phyloP scores from a whole-genome alignment of 2,329 filamentous ascomycete species.

The Alternaria brassicae region DNA sequence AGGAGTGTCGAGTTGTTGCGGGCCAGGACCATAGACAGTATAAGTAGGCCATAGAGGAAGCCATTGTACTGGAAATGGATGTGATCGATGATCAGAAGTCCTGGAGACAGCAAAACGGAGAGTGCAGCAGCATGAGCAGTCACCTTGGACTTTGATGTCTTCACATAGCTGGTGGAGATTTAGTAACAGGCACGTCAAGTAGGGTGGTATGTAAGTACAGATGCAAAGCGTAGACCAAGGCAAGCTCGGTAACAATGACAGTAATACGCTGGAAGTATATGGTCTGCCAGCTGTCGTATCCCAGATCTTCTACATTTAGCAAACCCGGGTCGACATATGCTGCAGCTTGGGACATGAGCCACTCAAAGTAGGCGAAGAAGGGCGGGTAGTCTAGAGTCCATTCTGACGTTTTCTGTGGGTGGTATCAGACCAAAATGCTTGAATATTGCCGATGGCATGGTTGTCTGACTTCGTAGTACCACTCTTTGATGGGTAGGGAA shows the following conservation, averaged over 20 bases:
- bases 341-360: conserved; percentile 83
- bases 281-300: conserved; percentile 91
- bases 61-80: conserved; percentile 99
- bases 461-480: conserved; percentile 81
- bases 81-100: conserved; percentile 95
- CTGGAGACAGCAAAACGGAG: conserved; percentile 89
- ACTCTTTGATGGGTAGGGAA: conserved; percentile 83
- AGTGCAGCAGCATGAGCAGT: conserved; percentile 86
- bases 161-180: conserved; percentile 68
- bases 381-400: conserved; percentile 99
- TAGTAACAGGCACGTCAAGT: conserved; percentile 13
- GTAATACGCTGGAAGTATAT: conserved; percentile 91
- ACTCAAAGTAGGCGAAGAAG: conserved; percentile 98
- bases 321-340: conserved; percentile 79
- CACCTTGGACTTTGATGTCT: conserved; percentile 74
- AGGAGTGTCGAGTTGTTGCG: conserved; percentile 77
- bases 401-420: conserved; percentile 81
- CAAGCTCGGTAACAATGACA: conserved; percentile 83
- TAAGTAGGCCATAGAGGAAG: conserved; percentile 88
- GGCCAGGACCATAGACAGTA: conserved; percentile 85
- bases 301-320: conserved; percentile 79
- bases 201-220: conserved; percentile 57
- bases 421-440: conserved; percentile 18
- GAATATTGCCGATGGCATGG: not conserved
- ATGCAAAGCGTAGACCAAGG: conserved; percentile 83